Conservation (phyloP, 257 asterid genomes). For the Handroanthus guayacan region DNA sequence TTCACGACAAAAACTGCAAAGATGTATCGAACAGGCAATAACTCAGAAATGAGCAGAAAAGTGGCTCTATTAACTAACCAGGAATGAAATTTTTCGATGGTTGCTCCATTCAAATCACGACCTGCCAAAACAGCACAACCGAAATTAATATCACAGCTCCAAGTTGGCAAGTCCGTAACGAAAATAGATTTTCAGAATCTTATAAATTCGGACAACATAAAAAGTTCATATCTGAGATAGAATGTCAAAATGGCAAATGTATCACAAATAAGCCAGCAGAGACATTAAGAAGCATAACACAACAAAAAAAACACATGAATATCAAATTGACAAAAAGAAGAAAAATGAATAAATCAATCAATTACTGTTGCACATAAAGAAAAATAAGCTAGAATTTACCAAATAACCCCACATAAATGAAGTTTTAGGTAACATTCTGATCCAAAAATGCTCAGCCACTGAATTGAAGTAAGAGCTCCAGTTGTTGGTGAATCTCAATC, state of each 20-base stretch:
- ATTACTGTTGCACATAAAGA: neutral
- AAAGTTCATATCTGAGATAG: conserved; percentile 1
- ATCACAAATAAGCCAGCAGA: conserved; percentile 3
- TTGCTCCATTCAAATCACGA: conserved; percentile 51
- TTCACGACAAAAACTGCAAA: neutral
- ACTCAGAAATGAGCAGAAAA: conserved; percentile 15
- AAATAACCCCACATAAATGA: conserved; percentile 21
- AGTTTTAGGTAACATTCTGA: neutral
- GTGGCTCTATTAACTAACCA: conserved; percentile 36
- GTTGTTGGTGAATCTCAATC: conserved; percentile 16
- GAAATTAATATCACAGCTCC: conserved; percentile 1
- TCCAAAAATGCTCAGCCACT: neutral
- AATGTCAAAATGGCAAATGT: conserved; percentile 1
- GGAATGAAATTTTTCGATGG: conserved; percentile 31
- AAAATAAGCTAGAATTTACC: conserved; percentile 51
- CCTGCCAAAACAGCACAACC: conserved; percentile 39
- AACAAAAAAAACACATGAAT: neutral
- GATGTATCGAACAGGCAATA: conserved; percentile 17
- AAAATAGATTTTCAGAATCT: neutral
- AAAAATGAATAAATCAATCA: conserved; percentile 9
- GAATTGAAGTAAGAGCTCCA: conserved; percentile 23
- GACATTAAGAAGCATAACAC: neutral
- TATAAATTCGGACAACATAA: neutral
- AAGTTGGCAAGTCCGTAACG: neutral
- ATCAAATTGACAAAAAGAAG: conserved; percentile 1